A percentile compares a stretch with the other conserved stretches of the same genome.
Conservation (phyloP, 2,329 filamentous ascomycete species). For the Aspergillus piperis region DNA sequence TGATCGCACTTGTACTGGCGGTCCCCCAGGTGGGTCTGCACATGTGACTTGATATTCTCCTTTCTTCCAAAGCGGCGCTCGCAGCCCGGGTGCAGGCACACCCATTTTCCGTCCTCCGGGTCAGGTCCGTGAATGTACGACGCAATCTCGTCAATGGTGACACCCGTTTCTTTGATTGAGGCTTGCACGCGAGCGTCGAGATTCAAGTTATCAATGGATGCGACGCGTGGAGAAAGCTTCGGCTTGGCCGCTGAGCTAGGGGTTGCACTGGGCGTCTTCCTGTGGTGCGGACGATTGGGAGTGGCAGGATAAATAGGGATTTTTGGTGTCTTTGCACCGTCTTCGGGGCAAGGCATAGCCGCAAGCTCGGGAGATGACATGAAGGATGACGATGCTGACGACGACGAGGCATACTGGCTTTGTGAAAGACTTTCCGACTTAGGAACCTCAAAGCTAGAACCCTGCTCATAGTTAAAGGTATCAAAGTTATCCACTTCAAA, state of each 20-base stretch:
- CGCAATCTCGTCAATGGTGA: slow-evolving; percentile 81
- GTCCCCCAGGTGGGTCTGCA: slow-evolving; percentile 96
- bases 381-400: slow-evolving; percentile 53
- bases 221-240: slow-evolving; percentile 44
- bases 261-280: slow-evolving; percentile 20
- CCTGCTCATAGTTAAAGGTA: slow-evolving; percentile 56
- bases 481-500: slow-evolving; percentile 50
- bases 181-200: slow-evolving; percentile 60
- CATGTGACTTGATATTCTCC: slow-evolving; percentile 97
- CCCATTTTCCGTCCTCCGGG: slow-evolving; percentile 73
- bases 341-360: slow-evolving; percentile 39
- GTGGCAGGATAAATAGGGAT: slow-evolving; percentile 33
- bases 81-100: slow-evolving; percentile 75
- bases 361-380: slow-evolving; percentile 57
- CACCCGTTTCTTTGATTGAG: slow-evolving; percentile 74
- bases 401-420: slow-evolving; percentile 40
- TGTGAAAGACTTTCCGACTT: slow-evolving; percentile 37
- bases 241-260: slow-evolving; percentile 34
- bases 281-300: slow-evolving; percentile 25
- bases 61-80: slow-evolving; percentile 92
- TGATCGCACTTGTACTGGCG: slow-evolving; percentile 91
- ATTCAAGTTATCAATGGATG: slow-evolving; percentile 51
- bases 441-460: slow-evolving; percentile 31
- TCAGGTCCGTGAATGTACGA: slow-evolving; percentile 74
- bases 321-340: slow-evolving; percentile 29